phyloP scores from a whole-genome alignment of 2,329 filamentous ascomycete genomes.

The Talaromyces sp. region DNA sequence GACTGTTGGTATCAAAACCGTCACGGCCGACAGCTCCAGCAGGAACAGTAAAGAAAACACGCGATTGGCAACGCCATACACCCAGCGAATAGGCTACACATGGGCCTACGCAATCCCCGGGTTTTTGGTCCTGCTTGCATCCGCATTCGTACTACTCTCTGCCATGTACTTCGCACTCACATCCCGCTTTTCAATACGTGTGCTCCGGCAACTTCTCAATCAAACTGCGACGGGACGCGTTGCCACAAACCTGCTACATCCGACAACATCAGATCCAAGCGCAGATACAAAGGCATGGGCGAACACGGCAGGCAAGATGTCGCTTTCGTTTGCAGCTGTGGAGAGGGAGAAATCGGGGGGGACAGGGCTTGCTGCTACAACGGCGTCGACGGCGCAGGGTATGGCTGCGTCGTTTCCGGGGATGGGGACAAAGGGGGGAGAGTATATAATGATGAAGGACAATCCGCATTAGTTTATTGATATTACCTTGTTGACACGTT shows the following conservation, averaged over 20 bases:
- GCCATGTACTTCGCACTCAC: neutral
- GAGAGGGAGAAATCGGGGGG: neutral
- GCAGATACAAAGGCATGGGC: neutral
- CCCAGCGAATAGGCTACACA: neutral
- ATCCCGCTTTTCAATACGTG: neutral
- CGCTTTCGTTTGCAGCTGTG: neutral
- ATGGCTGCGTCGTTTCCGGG: neutral
- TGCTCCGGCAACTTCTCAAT: neutral
- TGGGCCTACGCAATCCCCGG: neutral
- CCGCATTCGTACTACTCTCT: neutral
- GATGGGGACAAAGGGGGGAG: neutral
- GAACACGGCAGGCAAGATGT: neutral
- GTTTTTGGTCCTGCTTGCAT: neutral
- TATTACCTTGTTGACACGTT: too few relatives aligned
- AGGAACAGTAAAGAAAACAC: too few relatives aligned
- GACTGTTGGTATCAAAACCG: slow-evolving; percentile 35
- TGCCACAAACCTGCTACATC: neutral
- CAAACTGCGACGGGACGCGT: neutral
- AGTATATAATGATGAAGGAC: neutral
- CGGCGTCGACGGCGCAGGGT: neutral
- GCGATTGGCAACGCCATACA: neutral
- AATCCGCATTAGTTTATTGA: neutral
- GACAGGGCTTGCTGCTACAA: neutral
- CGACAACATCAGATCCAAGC: neutral
- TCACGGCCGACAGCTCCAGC: neutral